These are phyloP conservation scores for Vanrija sp. DNA, from an alignment of 1,284 basidiomycete genomes.

Conservation along the genomic window DNA sequence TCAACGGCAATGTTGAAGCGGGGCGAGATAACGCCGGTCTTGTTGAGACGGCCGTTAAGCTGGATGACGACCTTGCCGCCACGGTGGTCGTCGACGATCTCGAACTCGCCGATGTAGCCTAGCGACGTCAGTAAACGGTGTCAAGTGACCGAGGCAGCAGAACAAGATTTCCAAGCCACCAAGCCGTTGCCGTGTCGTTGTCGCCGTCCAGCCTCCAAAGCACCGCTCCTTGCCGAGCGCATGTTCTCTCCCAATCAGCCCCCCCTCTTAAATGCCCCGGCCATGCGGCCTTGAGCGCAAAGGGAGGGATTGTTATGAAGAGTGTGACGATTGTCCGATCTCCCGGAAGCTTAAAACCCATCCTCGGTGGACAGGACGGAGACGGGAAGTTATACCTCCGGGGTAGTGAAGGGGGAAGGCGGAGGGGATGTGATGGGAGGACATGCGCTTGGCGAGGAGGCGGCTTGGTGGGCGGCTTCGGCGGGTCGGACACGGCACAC, in stretches of 20 bases:
- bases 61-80: constrained; percentile 98
- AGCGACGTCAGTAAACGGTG: constrained; percentile 4
- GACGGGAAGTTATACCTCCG: constrained; percentile 51
- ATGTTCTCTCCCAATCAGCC: constrained; percentile 46
- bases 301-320: constrained; percentile 30
- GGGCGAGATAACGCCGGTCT: constrained; percentile 97
- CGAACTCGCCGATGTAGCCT: constrained; percentile 99
- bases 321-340: constrained; percentile 22
- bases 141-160: neutral
- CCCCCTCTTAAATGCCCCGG: constrained; percentile 29
- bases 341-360: constrained; percentile 53
- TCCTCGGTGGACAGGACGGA: constrained; percentile 43
- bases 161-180: neutral
- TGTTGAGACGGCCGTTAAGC: constrained; percentile 97
- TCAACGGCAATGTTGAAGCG: constrained; percentile 94
- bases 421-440: constrained; percentile 54
- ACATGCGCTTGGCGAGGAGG: constrained; percentile 7
- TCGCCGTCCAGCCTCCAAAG: neutral
- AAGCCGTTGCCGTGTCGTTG: neutral
- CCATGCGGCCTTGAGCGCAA: constrained; percentile 44
- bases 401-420: constrained; percentile 42
- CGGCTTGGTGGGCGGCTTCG: neutral
- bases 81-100: constrained; percentile 99
- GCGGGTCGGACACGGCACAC: neutral
- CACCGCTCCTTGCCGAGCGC: neutral